Evolutionary conservation across 2,329 filamentous ascomycete genomes (phyloP).

Genomic region (Aspergillus neotritici): DNA sequence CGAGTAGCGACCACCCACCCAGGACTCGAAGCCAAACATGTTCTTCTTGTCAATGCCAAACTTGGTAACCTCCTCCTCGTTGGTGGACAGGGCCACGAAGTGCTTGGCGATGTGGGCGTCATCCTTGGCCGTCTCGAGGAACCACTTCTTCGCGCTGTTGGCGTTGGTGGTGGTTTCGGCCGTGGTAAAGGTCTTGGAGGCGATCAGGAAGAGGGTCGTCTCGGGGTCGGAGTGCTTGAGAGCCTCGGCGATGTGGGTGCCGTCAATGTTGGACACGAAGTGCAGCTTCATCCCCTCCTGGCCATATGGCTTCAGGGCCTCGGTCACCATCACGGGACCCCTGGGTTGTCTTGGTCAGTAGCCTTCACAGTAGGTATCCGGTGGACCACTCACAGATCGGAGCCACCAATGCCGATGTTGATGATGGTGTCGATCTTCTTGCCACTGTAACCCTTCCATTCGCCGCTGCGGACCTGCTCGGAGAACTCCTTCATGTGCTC

Average conservation of each 20-base stretch:
- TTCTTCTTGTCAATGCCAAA: constrained; percentile 98
- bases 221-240: constrained; percentile 84
- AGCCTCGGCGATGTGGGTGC: constrained; percentile 94
- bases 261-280: constrained; percentile 99
- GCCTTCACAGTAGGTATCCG: neutral
- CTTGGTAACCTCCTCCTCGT: constrained; percentile 90
- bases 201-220: constrained; percentile 97
- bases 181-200: constrained; percentile 99
- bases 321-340: constrained; percentile 97
- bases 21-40: constrained; percentile 99
- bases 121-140: constrained; percentile 79
- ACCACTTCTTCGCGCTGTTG: constrained; percentile 95
- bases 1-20: constrained; percentile 96
- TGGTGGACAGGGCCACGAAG: constrained; percentile 96
- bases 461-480: constrained; percentile 84
- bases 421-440: constrained; percentile 96
- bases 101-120: constrained; percentile 79
- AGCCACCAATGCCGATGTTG: constrained; percentile 97
- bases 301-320: constrained; percentile 92
- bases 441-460: constrained; percentile 95
- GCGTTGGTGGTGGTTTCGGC: constrained; percentile 96
- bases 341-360: constrained; percentile 42
- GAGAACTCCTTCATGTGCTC: constrained; percentile 99
- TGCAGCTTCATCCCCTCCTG: constrained; percentile 81
- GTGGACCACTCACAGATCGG: constrained; percentile 71